These are phyloP conservation scores for Pleodorina starrii DNA, from an alignment of 139 green algal genomes.

Conservation along the genomic window DNA sequence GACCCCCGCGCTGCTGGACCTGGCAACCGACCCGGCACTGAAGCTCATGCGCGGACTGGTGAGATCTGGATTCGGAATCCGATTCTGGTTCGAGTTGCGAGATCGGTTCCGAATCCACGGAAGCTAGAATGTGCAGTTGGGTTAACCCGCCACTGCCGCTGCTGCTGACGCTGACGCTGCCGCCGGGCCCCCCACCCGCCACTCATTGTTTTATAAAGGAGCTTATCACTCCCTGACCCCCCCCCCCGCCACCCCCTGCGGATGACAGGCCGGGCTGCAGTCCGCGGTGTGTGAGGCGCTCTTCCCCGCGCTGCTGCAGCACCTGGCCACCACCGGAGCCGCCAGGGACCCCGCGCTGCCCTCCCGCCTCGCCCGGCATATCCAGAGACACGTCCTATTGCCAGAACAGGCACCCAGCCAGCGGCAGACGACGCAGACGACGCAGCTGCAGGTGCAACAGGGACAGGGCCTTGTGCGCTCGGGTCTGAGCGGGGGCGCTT, in stretches of 20 bases:
- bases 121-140: too few relatives aligned
- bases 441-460: not conserved
- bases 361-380: not conserved
- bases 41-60: not conserved
- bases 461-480: too few relatives aligned
- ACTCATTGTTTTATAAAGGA: too few relatives aligned
- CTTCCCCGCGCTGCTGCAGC: slow-evolving; percentile 19
- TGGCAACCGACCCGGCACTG: not conserved
- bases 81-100: too few relatives aligned
- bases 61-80: too few relatives aligned
- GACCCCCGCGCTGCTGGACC: slow-evolving; percentile 18
- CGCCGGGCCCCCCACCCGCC: too few relatives aligned
- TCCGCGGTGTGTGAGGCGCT: slow-evolving; percentile 4
- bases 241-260: too few relatives aligned
- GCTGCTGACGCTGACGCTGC: too few relatives aligned
- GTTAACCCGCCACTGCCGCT: too few relatives aligned
- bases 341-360: not conserved
- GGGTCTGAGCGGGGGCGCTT: too few relatives aligned
- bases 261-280: slow-evolving; percentile 10
- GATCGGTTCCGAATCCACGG: too few relatives aligned
- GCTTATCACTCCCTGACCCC: too few relatives aligned
- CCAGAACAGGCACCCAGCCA: not conserved
- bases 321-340: not conserved
- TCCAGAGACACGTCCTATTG: slow-evolving; percentile 1
- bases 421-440: not conserved